Conservation (phyloP, 768 basidiomycete genomes). For the Fistulinella prunicolor region DNA sequence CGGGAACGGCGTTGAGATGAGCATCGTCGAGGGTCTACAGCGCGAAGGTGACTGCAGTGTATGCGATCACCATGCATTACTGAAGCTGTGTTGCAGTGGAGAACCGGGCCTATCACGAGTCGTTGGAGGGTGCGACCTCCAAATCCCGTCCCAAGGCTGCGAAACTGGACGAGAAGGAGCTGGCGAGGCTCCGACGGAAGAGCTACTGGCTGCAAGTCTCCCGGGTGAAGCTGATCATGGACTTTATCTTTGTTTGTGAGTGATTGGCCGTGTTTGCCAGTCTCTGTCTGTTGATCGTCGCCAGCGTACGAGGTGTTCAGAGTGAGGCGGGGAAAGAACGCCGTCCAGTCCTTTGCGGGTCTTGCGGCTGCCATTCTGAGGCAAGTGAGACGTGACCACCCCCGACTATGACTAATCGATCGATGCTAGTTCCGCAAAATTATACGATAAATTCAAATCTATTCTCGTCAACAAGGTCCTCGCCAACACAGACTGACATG, state of each 20-base stretch:
- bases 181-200: constrained; percentile 62
- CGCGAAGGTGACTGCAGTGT: constrained; percentile 49
- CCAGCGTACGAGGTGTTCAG: constrained; percentile 80
- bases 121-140: constrained; percentile 64
- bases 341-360: constrained; percentile 64
- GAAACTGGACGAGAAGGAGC: constrained; percentile 68
- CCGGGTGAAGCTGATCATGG: constrained; percentile 73
- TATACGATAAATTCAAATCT: constrained; percentile 70
- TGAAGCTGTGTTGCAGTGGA: constrained; percentile 49
- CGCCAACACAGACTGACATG: constrained; percentile 23
- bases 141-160: constrained; percentile 60
- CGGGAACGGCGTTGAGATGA: constrained; percentile 78
- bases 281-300: constrained; percentile 7
- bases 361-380: constrained; percentile 70
- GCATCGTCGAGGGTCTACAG: constrained; percentile 61
- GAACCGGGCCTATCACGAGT: constrained; percentile 68
- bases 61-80: background rate
- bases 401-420: background rate
- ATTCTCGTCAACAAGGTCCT: constrained; percentile 50
- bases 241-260: constrained; percentile 85
- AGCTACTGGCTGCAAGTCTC: constrained; percentile 75
- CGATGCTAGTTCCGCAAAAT: constrained; percentile 59
- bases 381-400: constrained; percentile 45
- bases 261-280: constrained; percentile 27
- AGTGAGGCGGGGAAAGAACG: constrained; percentile 56